Evolutionary conservation across 352 stramenopile species (phyloP), one percentile per base, ranked within the genome.

Genomic region (Globisporangium camurandrum): DNA sequence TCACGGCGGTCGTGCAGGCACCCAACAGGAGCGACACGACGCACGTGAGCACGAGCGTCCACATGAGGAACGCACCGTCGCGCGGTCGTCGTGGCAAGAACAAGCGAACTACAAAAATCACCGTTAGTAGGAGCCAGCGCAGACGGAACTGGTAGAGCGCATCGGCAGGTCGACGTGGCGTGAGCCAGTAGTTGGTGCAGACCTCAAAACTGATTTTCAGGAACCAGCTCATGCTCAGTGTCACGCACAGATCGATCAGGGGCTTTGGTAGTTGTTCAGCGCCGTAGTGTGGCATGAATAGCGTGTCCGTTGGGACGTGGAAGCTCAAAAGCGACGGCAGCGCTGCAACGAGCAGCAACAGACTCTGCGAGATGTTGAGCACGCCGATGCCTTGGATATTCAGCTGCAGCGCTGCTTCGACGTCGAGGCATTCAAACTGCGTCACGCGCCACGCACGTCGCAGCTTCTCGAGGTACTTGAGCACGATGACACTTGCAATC

Each of bases 161-260:
- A 42, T 72, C 61, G 2, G 59, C 49, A 1, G 65, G 65, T 7
- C 58, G 54, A 20, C 56, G 56, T 4, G 68, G 46, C 17, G 36
- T 42, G 28, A 79, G 59, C n/a, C n/a, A n/a, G 43, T 60, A 60
- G 22, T 55, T 57, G 44, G 71, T 79, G 51, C 54, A 66, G 27
- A 73, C 39, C 38, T 79, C 68, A 33, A 75, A 79, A 26, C 60
- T 66, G 3, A 71, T 43, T 30, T 79, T 79, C 30, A 74, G 38
- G 23, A 79, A 63, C 68, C 68, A 79, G 50, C 57, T 79, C 68
- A 79, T 79, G 3, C 65, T 71, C 12, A 79, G 45, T 41, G 61
- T 69, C 28, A 79, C 68, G 4, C 68, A 59, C 7, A 75, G 24
- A n/a, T 75, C 68, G 2, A 61, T 49, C 5, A 44, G 24, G 0